Evolutionary conservation across 83 land plant genomes (phyloP), one percentile per base, ranked within the genome.

Genomic region (Picea abies): DNA sequence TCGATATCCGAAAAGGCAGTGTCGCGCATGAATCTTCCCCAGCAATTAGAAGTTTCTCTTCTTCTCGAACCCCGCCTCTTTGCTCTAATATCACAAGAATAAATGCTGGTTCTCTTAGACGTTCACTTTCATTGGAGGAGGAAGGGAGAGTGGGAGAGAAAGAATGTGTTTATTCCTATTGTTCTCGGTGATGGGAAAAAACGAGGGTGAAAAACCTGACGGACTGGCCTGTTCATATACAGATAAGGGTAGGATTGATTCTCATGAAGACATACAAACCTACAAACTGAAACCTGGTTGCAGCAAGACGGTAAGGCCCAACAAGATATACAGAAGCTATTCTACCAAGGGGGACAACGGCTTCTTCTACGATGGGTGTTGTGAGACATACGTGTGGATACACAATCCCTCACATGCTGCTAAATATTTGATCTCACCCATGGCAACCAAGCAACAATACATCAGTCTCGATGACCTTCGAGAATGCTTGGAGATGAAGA

Each of bases 241-340:
- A 90, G 47, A 82, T 85, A 78, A 71, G 91, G 67, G 89, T 90
- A 63, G 89, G 91, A 76, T 90, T 89, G 4, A 79, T 83, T 76
- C 32, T 90, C 67, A 85, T 83, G 84, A 90, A 29, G 32, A 82
- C 70, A 11, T 83, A 90, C 58, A 86, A 63, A 82, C 70, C 19
- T 83, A 90, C 58, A 86, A 63, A 1, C 4, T 90, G 77, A 81
- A 84, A 82, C 87, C 86, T 16, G 84, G 86, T 0, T 64, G 62
- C 11, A 83, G 87, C 19, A 90, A 90, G 81, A 87, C 82, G 61
- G 63, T 87, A 78, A 81, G 82, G 17, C 25, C 84, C 79, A 90
- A 76, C 79, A 75, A 58, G 58, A 85, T 90, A 35, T 90, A 80
- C 89, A 90, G 37, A 56, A 85, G 82, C 11, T 84, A 90, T 71